These are phyloP conservation scores for Hanseniaspora hatyaiensis DNA, from an alignment of 805 yeast species.

Conservation along the genomic window DNA sequence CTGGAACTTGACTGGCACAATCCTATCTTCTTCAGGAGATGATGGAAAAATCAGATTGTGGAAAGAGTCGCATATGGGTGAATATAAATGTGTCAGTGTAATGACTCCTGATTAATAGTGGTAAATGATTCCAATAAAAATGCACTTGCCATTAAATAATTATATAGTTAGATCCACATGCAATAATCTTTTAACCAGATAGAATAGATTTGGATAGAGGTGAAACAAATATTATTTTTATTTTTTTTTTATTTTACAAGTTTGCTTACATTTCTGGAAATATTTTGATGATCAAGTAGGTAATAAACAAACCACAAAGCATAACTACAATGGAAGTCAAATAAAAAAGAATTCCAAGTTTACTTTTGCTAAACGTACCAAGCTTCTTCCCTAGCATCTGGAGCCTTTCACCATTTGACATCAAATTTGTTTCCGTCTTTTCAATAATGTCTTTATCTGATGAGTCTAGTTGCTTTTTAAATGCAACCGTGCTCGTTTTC, in stretches of 20 bases:
- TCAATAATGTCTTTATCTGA: constrained; percentile 30
- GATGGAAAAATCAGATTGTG: constrained; percentile 86
- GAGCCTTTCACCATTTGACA: constrained; percentile 20
- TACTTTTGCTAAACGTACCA: constrained; percentile 26
- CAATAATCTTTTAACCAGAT: too few relatives aligned
- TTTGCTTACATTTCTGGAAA: constrained; percentile 34
- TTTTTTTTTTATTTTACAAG: too few relatives aligned
- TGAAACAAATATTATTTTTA: not conserved
- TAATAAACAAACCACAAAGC: constrained; percentile 28
- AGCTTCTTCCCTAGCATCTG: constrained; percentile 24
- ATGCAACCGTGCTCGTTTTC: constrained; percentile 33
- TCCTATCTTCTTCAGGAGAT: constrained; percentile 86
- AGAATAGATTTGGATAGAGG: not conserved
- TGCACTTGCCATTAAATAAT: too few relatives aligned
- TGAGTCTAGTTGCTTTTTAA: constrained; percentile 32
- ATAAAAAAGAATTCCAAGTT: constrained; percentile 27
- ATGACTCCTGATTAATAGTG: constrained; percentile 44
- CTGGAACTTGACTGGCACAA: constrained; percentile 91
- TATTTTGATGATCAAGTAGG: constrained; percentile 30
- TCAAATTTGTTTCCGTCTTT: constrained; percentile 34
- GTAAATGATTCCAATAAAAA: too few relatives aligned
- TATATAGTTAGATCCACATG: too few relatives aligned
- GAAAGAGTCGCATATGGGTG: constrained; percentile 76
- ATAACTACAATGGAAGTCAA: constrained; percentile 22
- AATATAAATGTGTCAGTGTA: constrained; percentile 85